These are phyloP conservation scores for Auricularia auricula-judae DNA, from an alignment of 768 basidiomycete species.

Conservation along the genomic window DNA sequence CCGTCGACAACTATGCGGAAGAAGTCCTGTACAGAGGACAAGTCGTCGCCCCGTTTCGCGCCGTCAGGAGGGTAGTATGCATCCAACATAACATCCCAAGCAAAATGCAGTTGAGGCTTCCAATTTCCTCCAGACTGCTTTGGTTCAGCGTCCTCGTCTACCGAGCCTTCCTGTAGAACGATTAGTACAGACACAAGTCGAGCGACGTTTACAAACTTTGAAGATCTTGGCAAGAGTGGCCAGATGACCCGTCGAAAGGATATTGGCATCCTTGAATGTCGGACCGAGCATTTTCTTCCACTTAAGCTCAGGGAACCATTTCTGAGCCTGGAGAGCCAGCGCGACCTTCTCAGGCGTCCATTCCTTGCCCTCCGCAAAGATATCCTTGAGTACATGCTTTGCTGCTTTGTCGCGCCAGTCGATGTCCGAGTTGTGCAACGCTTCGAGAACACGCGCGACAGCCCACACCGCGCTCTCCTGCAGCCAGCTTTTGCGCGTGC, in stretches of 20 bases:
- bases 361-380: slow-evolving; percentile 42
- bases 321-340: slow-evolving; percentile 60
- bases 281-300: slow-evolving; percentile 61
- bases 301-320: slow-evolving; percentile 42
- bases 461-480: slow-evolving; percentile 88
- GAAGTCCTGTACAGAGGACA: slow-evolving; percentile 76
- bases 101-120: slow-evolving; percentile 89
- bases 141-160: slow-evolving; percentile 46
- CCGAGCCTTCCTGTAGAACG: slow-evolving; percentile 25
- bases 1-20: slow-evolving; percentile 88
- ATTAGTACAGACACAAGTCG: background rate
- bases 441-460: slow-evolving; percentile 51
- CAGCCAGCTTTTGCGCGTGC: slow-evolving; percentile 82
- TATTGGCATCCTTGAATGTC: slow-evolving; percentile 61
- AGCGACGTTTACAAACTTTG: slow-evolving; percentile 39
- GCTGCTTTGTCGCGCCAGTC: slow-evolving; percentile 64
- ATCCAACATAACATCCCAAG: slow-evolving; percentile 79
- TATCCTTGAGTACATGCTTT: slow-evolving; percentile 31
- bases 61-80: slow-evolving; percentile 40
- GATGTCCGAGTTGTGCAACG: slow-evolving; percentile 44
- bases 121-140: slow-evolving; percentile 47
- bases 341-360: slow-evolving; percentile 93
- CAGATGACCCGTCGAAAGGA: slow-evolving; percentile 69
- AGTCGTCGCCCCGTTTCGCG: slow-evolving; percentile 21
- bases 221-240: slow-evolving; percentile 60